Evolutionary conservation across 768 basidiomycete species (phyloP).

Genomic region (Macrolepiota dolichaula): DNA sequence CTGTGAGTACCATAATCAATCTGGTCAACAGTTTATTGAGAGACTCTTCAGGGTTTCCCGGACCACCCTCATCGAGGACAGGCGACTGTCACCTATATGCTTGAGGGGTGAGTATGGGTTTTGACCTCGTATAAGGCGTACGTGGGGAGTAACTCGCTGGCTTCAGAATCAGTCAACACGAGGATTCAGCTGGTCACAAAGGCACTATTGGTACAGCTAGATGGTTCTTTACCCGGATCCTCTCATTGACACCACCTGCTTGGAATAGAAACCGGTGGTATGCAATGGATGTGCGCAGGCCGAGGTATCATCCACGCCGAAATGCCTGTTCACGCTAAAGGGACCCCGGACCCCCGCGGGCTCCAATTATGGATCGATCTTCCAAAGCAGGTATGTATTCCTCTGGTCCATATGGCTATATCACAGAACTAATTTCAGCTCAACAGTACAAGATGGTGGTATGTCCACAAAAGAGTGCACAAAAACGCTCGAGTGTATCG

Average conservation of each 20-base stretch:
- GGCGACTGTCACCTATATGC: slow-evolving; percentile 86
- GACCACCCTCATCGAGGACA: slow-evolving; percentile 94
- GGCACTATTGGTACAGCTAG: slow-evolving; percentile 53
- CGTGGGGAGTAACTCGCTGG: neutral
- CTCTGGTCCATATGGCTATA: slow-evolving; percentile 14
- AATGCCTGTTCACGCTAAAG: slow-evolving; percentile 79
- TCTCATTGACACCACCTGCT: neutral
- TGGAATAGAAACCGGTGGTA: slow-evolving; percentile 62
- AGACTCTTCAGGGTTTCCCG: slow-evolving; percentile 66
- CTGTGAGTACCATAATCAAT: slow-evolving; percentile 40
- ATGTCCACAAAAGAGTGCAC: slow-evolving; percentile 14
- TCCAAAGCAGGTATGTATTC: slow-evolving; percentile 53
- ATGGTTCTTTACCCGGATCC: neutral
- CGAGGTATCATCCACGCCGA: slow-evolving; percentile 80
- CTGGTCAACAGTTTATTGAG: neutral
- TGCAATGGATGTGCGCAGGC: slow-evolving; percentile 94
- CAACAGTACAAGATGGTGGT: slow-evolving; percentile 74
- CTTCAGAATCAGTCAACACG: slow-evolving; percentile 68
- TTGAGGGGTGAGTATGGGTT: slow-evolving; percentile 57
- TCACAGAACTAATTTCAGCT: slow-evolving; percentile 14
- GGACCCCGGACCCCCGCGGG: slow-evolving; percentile 71
- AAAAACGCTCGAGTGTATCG: neutral
- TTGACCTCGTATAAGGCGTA: neutral
- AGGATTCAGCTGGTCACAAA: slow-evolving; percentile 87
- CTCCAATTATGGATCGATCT: slow-evolving; percentile 88